These are phyloP conservation scores for Hortaea sp. DNA, from an alignment of 2,329 filamentous ascomycete genomes.

Conservation along the genomic window DNA sequence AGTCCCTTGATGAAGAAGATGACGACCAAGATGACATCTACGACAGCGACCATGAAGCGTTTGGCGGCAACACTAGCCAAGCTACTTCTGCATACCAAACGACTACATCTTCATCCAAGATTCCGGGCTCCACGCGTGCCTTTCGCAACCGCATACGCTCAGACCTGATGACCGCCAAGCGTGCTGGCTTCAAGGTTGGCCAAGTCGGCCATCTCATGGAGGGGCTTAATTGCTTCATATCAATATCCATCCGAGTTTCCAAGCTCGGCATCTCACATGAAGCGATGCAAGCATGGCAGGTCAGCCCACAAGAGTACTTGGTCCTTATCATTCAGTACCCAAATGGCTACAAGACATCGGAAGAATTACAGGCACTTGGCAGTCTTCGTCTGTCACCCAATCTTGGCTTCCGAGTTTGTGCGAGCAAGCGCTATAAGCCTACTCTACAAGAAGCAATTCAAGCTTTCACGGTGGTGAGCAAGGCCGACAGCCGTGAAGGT, in stretches of 20 bases:
- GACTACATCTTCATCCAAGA: slow-evolving; percentile 6
- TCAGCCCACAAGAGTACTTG: slow-evolving; percentile 58
- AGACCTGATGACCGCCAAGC: slow-evolving; percentile 53
- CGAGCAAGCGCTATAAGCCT: slow-evolving; percentile 65
- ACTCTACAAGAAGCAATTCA: slow-evolving; percentile 43
- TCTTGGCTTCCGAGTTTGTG: slow-evolving; percentile 57
- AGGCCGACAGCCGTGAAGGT: slow-evolving; percentile 10
- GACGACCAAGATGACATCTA: slow-evolving; percentile 21
- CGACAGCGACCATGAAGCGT: slow-evolving; percentile 21
- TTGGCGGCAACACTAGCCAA: slow-evolving; percentile 8
- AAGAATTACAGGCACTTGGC: slow-evolving; percentile 40
- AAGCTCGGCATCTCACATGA: slow-evolving; percentile 66
- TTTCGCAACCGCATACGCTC: slow-evolving; percentile 19
- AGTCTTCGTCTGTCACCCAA: slow-evolving; percentile 23
- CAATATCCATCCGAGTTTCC: slow-evolving; percentile 57
- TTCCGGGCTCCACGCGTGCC: slow-evolving; percentile 1
- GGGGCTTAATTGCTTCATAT: slow-evolving; percentile 44
- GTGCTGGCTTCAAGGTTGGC: slow-evolving; percentile 61
- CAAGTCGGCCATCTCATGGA: slow-evolving; percentile 44
- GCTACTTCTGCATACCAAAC: slow-evolving; percentile 1
- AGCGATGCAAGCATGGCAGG: slow-evolving; percentile 65
- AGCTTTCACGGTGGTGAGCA: slow-evolving; percentile 38
- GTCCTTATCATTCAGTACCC: slow-evolving; percentile 61
- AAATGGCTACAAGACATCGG: slow-evolving; percentile 50
- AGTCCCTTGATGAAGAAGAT: slow-evolving; percentile 21